Evolutionary conservation across 2,329 filamentous ascomycete genomes (phyloP), one percentile per base, ranked within the genome.

Genomic region (Leptographium radiaticola): DNA sequence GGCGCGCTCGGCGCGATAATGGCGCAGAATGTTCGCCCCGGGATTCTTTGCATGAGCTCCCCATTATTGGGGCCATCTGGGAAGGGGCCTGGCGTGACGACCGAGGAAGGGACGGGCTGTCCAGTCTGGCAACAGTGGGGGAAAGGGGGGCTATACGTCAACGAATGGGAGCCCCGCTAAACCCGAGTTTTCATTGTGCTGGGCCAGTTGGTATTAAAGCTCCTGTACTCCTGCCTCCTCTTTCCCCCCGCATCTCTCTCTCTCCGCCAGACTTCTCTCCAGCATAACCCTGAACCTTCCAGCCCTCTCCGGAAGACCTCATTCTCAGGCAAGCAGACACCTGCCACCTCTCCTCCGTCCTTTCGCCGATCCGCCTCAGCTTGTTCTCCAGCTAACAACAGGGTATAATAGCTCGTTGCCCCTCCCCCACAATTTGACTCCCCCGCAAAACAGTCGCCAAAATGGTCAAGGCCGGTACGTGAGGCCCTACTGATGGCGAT

Each of bases 391-490:
- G 44, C 50, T 52, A 36, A 51, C 39, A 44, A 11, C 20, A 48
- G 13, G 18, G 34, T 49, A 25, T 16, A 8, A 30, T 43, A 38
- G 30, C 45, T 49, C 16, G 51, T 45, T 59, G 60, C 62, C 63
- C 62, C 62, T 61, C 59, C 59, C 61, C 61, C 60, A 11, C 30
- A 49, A 30, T 53, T 51, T 51, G 59, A 52, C 51, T 53, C 52
- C 34, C 42, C 20, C 42, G 53, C 50, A 44, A 55, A 30, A 33
- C 49, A 55, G 30, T 36, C 44, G 16, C 18, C 65, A 69, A 63
- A 51, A 69, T 69, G 67, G 67, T 69, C 62, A 69, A 69, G 59
- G 67, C 67, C 52, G 67, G 67, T 69, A 64, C 10, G 63, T 43
- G 34, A 15, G 40, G 16, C 18, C 2, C 25, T 25, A 5, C 25